Conservation (phyloP, 2,329 filamentous ascomycete species). For the Ophiostoma montium region DNA sequence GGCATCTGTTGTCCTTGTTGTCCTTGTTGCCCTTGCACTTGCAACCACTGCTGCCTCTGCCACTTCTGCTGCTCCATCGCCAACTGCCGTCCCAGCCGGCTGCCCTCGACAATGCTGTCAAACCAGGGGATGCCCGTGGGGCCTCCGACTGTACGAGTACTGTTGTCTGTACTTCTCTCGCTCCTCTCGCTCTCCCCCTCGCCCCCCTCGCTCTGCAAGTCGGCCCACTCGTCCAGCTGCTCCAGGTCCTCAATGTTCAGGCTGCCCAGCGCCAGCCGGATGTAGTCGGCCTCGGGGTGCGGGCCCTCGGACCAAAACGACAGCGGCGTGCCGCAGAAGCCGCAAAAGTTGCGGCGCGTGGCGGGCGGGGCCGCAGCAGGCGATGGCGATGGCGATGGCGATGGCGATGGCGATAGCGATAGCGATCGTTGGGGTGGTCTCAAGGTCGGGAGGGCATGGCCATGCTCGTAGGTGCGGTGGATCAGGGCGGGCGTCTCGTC, state of each 20-base stretch:
- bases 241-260: constrained; percentile 56
- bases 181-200: constrained; percentile 17
- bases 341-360: constrained; percentile 69
- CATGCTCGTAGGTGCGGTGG: constrained; percentile 52
- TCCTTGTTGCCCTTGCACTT: background rate
- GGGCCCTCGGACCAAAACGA: constrained; percentile 72
- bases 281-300: constrained; percentile 56
- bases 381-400: background rate
- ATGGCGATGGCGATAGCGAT: background rate
- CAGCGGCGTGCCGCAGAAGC: constrained; percentile 77
- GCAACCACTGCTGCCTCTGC: background rate
- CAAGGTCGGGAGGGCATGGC: background rate
- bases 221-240: constrained; percentile 56
- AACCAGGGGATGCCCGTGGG: constrained; percentile 62
- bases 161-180: constrained; percentile 1
- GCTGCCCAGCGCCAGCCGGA: constrained; percentile 70
- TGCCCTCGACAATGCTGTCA: constrained; percentile 65
- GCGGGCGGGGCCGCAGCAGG: constrained; percentile 18
- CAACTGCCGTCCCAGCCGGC: constrained; percentile 53
- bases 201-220: constrained; percentile 14
- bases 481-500: constrained; percentile 61
- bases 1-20: too few relatives aligned
- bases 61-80: constrained; percentile 36
- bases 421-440: background rate
- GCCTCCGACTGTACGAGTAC: constrained; percentile 21